Base-by-base conservation (phyloP, 176 grass and related monocot species). In the Rhynchospora tenuis region DNA sequence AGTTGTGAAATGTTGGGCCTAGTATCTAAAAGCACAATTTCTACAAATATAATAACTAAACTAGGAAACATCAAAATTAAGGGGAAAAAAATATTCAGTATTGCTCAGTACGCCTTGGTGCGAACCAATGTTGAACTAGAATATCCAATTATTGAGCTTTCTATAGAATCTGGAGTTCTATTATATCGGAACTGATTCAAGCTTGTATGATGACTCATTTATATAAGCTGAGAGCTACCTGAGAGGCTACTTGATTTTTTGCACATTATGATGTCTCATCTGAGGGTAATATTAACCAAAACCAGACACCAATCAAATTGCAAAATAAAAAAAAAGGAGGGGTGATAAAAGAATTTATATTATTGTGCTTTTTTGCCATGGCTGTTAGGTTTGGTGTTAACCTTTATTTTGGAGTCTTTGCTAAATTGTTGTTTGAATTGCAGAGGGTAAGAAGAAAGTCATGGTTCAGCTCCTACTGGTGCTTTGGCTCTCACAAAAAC, bases 361-460 rank as follows among this genome's bases (percentile, higher is more conserved):
- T 54, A 52, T 76, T 43, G 17, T 71, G 19, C 10, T 43, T 44
- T 33, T 71, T 45, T 69, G 8, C 66, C 66, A 69, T 69, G 12
- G 23, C 28, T 33, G 5, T 64, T 66, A 16, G 63, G 26, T 50
- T 73, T 6, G 1, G 22, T 31, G 27, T 55, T 47, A n/a, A 76
- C 12, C 48, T 29, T 6, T 22, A 16, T 16, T 9, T 7, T 55
- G 33, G 33, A 38, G 33, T 76, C 23, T 29, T 76, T 13, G 52
- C 47, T 76, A 54, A 76, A 23, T 55, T 28, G 48, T 76, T 10
- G 13, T 54, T 17, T 86, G 26, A 56, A 75, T 92, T 84, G 86
- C 93, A 99, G 96, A 84, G 96, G 83, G 94, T 88, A 79, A 99
- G 92, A 89, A 93, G 96, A 91, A 84, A 87, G 68, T 84, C 92